Evolutionary conservation across 371 early-diverging fungal genomes (phyloP), one percentile per base, ranked within the genome.

Genomic region (Rhizopus arrhizus): DNA sequence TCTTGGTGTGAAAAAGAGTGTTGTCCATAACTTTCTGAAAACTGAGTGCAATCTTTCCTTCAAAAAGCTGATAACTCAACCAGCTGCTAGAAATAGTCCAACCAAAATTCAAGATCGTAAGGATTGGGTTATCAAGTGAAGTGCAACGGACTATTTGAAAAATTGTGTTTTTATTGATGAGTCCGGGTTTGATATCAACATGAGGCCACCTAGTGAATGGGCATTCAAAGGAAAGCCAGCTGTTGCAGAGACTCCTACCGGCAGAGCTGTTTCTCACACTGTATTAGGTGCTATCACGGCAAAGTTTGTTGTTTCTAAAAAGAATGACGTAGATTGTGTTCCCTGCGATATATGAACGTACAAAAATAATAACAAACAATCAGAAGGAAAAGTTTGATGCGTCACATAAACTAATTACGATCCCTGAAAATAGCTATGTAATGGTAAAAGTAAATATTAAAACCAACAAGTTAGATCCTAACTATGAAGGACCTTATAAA

Each of bases 11-110:
- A 49, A 56, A 52, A 62, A 56, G 51, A 62, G 52, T 29, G 36
- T 43, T 62, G 56, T 62, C 9, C 51, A 57, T 45, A 56, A 57
- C 28, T 57, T 57, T n/a, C 29, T 63, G 47, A 58, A 53, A 57
- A 56, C 52, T 38, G 58, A 63, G 35, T 57, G 47, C 53, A 57
- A 63, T 38, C 40, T 63, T 57, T 58, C 63, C 38, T 63, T 63
- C 34, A 63, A 57, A 47, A 63, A 63, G 32, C n/a, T 58, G 15
- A 40, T 53, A 40, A 35, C 22, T 35, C 40, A 54, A 34, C 55
- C 64, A 54, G 64, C 49, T 54, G 54, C 49, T 41, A 58, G 58
- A 64, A 58, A 58, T 58, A 49, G 32, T 54, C 43, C 48, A 48
- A 41, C 57, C 34, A 46, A 48, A 33, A 54, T 60, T 16, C 53